Evolutionary conservation across 202 grass and related monocot genomes (phyloP).

Genomic region (Hordeum pubiflorum): DNA sequence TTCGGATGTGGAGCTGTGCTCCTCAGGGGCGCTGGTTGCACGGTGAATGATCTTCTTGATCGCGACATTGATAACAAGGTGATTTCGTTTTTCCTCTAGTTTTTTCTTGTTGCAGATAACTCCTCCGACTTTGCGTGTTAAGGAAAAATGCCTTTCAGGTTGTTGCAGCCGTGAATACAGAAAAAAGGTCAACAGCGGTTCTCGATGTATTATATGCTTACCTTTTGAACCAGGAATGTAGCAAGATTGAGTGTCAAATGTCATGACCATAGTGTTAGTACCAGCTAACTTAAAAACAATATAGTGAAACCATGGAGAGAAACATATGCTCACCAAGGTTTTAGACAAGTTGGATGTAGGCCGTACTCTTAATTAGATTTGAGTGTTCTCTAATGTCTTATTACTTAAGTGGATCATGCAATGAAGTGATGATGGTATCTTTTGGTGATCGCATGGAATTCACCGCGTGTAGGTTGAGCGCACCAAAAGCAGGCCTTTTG

Average conservation of each 20-base stretch:
- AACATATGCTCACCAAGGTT: not conserved
- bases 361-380: not conserved
- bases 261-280: not conserved
- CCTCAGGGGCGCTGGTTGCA: not conserved
- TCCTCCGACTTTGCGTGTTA: not conserved
- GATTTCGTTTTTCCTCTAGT: not conserved
- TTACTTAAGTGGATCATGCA: not conserved
- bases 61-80: constrained; percentile 83
- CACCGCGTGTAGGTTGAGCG: constrained; percentile 41
- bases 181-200: not conserved
- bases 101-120: not conserved
- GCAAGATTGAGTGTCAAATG: not conserved
- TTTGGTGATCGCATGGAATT: not conserved
- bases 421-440: not conserved
- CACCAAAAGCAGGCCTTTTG: too few relatives aligned
- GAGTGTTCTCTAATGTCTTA: not conserved
- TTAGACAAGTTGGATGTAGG: not conserved
- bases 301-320: not conserved
- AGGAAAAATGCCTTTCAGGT: not conserved
- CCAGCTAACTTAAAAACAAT: not conserved
- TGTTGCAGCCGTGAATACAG: not conserved
- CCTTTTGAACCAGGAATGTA: not conserved
- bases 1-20: not conserved
- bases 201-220: not conserved
- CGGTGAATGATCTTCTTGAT: constrained; percentile 47